A percentile compares a stretch with the other conserved stretches of the same genome.
phyloP scores from a whole-genome alignment of 2,329 filamentous ascomycete genomes.

The Teratosphaeria destructans region DNA sequence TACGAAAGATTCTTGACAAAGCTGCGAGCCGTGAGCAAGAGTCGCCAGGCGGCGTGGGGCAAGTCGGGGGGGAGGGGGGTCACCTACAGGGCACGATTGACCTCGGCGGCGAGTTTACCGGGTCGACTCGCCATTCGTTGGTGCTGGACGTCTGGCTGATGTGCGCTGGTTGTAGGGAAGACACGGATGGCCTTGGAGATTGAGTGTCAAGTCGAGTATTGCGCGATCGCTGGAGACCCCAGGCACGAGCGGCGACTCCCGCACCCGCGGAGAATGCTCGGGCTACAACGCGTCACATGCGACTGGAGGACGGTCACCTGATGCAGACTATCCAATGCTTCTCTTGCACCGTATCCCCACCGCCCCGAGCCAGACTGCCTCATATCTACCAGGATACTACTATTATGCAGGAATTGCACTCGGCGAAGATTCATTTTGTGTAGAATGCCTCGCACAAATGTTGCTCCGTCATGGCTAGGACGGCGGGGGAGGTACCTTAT shows the following conservation, averaged over 20 bases:
- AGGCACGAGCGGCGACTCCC: neutral
- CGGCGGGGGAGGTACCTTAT: too few species aligned
- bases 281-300: neutral
- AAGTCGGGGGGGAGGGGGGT: neutral
- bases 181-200: neutral
- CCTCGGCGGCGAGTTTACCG: slow-evolving; percentile 97
- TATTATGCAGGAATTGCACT: too few species aligned
- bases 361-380: too few species aligned
- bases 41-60: slow-evolving; percentile 1
- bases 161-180: slow-evolving; percentile 3
- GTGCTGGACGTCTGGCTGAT: slow-evolving; percentile 1
- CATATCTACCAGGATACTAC: too few species aligned
- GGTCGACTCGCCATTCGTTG: neutral
- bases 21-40: slow-evolving; percentile 41
- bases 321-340: too few species aligned
- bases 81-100: slow-evolving; percentile 53
- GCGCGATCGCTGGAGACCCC: neutral
- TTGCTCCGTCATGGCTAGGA: too few species aligned
- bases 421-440: too few species aligned
- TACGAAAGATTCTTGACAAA: slow-evolving; percentile 94
- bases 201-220: neutral
- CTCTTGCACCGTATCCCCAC: too few species aligned
- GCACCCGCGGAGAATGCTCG: neutral
- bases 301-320: neutral
- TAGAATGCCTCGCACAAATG: too few species aligned